phyloP scores from a whole-genome alignment of 208 protist species.

The Trichomonas tenax region DNA sequence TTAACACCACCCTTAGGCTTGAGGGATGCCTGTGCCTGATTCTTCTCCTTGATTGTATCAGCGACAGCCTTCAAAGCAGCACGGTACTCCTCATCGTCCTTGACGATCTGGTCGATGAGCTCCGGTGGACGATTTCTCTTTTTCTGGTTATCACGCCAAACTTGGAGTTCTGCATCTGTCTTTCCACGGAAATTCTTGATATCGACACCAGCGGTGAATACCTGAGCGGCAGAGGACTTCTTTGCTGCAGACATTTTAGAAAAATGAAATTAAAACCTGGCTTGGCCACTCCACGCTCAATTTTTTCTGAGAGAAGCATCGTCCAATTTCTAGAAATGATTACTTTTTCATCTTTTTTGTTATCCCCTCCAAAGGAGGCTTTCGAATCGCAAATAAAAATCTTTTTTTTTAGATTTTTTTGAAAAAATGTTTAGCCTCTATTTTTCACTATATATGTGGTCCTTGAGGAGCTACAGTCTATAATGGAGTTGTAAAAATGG shows the following conservation, averaged over 20 bases:
- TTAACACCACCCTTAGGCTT: neutral
- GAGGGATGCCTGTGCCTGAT: neutral
- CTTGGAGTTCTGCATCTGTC: neutral
- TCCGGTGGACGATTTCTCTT: neutral
- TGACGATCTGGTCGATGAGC: neutral
- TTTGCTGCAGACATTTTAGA: neutral
- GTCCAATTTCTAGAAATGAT: too few relatives aligned
- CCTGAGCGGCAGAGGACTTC: neutral
- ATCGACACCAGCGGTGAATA: neutral
- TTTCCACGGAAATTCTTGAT: neutral
- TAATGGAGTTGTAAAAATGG: too few relatives aligned
- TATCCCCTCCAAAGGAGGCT: too few relatives aligned
- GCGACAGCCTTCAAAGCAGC: neutral
- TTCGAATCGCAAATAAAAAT: too few relatives aligned
- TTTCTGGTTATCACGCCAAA: neutral
- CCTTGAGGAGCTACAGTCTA: too few relatives aligned
- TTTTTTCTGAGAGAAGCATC: too few relatives aligned
- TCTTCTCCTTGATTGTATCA: neutral
- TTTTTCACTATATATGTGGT: too few relatives aligned
- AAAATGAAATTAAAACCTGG: too few relatives aligned
- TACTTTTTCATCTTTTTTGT: too few relatives aligned
- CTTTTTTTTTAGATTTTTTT: too few relatives aligned
- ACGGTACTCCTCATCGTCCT: neutral
- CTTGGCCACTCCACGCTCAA: too few relatives aligned
- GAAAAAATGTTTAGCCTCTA: too few relatives aligned